Evolutionary conservation across 2,329 filamentous ascomycete species (phyloP), one percentile per base, ranked within the genome.

Genomic region (Aspergillus puulaauensis): DNA sequence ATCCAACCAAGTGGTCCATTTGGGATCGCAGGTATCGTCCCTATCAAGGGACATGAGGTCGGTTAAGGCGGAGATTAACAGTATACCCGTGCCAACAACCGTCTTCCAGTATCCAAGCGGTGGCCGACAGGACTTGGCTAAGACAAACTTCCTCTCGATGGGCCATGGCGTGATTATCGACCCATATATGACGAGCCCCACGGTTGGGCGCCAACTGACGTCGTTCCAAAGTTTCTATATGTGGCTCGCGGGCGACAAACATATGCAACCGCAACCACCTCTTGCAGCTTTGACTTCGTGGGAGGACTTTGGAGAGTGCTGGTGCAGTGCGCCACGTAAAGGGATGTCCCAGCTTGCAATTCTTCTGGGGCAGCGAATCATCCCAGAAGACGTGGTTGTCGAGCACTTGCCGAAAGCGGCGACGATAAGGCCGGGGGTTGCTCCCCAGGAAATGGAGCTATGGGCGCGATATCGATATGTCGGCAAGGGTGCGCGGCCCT

Each of bases 251-350:
- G 24, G 33, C 7, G 35, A 41, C 19, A 15, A 56, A 15, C 54
- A 64, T 53, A 66, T 52, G 52, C 46, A 65, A 64, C 67, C 72
- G 14, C 61, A 66, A 19, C 75, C 80, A 1, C 80, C 82, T 0
- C 67, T 77, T n/a, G 73, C 80, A 0, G 91, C 89, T 1, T 79
- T 96, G 2, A 70, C 75, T 2, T 75, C 79, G 3, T 96, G 93
- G 91, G 79, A 86, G 9, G 90, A 96, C 49, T 83, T 88, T 35
- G 90, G 90, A 19, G 90, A 98, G 61, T 96, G 91, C 74, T 98
- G 91, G 90, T 98, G 93, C 72, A 86, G 88, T 4, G 73, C 78
- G 9, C 69, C 72, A 51, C 81, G 79, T 0, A 62, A 80, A 49
- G 71, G 71, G 14, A 75, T 76, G 15, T 66, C 76, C 7, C 78